These are phyloP conservation scores for Pyrenopolyporus hunteri DNA, from an alignment of 495 filamentous ascomycete genomes.

Conservation along the genomic window DNA sequence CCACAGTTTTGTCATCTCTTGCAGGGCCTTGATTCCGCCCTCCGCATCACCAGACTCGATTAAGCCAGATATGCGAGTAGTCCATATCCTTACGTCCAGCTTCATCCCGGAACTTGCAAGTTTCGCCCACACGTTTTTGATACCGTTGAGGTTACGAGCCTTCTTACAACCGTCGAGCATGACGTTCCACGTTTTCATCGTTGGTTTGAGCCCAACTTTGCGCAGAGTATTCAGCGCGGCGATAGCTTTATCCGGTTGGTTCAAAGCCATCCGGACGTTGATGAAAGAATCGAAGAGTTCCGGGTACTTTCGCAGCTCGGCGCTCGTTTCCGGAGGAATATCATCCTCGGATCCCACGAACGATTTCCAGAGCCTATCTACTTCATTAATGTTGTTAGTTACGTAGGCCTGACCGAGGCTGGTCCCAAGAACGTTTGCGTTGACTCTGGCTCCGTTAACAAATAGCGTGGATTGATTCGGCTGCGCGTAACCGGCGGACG, in stretches of 20 bases:
- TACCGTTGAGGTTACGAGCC: conserved; percentile 52
- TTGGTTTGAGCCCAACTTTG: conserved; percentile 55
- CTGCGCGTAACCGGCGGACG: conserved; percentile 25
- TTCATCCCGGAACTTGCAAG: conserved; percentile 56
- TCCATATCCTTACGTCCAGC: conserved; percentile 66
- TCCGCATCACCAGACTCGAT: conserved; percentile 54
- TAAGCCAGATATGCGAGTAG: conserved; percentile 64
- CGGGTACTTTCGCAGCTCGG: conserved; percentile 31
- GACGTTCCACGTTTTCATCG: conserved; percentile 62
- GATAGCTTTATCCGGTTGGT: conserved; percentile 54
- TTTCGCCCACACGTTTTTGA: conserved; percentile 65
- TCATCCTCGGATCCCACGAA: conserved; percentile 40
- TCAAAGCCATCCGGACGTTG: conserved; percentile 54
- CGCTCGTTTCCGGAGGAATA: conserved; percentile 27
- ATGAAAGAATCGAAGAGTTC: conserved; percentile 64
- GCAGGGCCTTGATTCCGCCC: conserved; percentile 60
- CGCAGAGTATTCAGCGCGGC: conserved; percentile 67
- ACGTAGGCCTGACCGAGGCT: conserved; percentile 6
- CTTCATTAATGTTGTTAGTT: conserved; percentile 4
- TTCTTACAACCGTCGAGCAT: conserved; percentile 66
- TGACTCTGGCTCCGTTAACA: background rate
- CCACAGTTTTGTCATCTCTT: conserved; percentile 65
- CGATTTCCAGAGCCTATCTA: conserved; percentile 41
- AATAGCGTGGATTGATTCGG: background rate
- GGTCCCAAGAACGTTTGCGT: background rate